Percentiles rank a stretch among this genome's conserved stretches.
Conservation (phyloP, 208 protist species). For the Blechomonas ayalai region DNA sequence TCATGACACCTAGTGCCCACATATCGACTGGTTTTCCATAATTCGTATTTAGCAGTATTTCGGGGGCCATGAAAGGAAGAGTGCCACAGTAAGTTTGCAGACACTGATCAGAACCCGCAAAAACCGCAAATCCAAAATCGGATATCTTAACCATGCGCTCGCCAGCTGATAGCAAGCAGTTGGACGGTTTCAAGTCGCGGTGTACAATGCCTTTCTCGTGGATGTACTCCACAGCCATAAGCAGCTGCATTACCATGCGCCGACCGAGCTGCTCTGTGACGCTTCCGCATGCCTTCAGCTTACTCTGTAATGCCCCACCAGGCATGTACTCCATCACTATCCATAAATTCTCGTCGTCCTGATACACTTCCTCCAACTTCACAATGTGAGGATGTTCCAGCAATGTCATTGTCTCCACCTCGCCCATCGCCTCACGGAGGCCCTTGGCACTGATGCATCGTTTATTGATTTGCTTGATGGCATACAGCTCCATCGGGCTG, state of each 20-base stretch:
- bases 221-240: conserved; percentile 87
- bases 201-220: conserved; percentile 88
- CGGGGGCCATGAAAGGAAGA: conserved; percentile 84
- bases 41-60: conserved; percentile 75
- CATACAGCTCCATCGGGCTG: conserved; percentile 25
- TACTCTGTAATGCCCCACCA: conserved; percentile 60
- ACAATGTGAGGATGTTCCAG: conserved; percentile 90
- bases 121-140: conserved; percentile 87
- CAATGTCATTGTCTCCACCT: conserved; percentile 88
- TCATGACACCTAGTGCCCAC: conserved; percentile 88
- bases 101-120: conserved; percentile 72
- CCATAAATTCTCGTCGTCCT: conserved; percentile 66
- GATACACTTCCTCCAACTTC: conserved; percentile 79
- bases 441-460: conserved; percentile 48
- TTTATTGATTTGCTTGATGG: conserved; percentile 85
- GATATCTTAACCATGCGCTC: conserved; percentile 80
- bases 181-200: conserved; percentile 89
- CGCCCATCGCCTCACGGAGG: conserved; percentile 66
- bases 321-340: conserved; percentile 91
- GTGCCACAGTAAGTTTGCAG: conserved; percentile 84
- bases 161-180: conserved; percentile 72
- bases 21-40: conserved; percentile 90
- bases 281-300: conserved; percentile 18
- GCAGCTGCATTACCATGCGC: conserved; percentile 67
- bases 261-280: conserved; percentile 43